A percentile compares a stretch with the other conserved stretches of the same genome.
Evolutionary conservation across 129 eudicot genomes (phyloP).

Genomic region (Chrysanthemum seticuspe): DNA sequence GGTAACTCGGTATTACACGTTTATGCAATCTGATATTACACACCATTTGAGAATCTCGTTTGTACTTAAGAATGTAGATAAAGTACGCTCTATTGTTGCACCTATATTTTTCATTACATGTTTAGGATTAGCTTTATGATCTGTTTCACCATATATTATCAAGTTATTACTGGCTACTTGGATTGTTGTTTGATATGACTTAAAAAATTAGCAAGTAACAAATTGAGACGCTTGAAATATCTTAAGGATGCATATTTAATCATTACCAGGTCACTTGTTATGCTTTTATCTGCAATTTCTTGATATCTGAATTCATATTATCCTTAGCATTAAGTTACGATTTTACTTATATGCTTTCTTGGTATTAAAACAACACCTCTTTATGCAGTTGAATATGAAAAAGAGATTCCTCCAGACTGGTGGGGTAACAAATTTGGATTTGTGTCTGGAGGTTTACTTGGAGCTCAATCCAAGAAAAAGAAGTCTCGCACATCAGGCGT

Average conservation of each 20-base stretch:
- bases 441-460: conserved; percentile 84
- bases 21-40: not conserved
- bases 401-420: conserved; percentile 68
- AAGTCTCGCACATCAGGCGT: conserved; percentile 30
- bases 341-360: conserved; percentile 3
- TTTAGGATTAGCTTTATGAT: no score
- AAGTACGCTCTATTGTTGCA: not conserved
- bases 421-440: conserved; percentile 94
- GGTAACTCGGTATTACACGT: conserved; percentile 36
- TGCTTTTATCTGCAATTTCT: no score
- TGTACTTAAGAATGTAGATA: not conserved
- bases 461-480: conserved; percentile 71
- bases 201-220: no score
- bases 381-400: conserved; percentile 38
- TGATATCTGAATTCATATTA: no score
- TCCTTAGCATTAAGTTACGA: not conserved
- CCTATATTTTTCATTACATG: not conserved
- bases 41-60: not conserved
- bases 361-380: conserved; percentile 14
- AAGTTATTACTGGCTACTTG: no score
- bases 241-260: no score
- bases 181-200: no score
- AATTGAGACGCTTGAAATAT: no score
- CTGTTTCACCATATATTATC: no score
- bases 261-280: no score